Base-by-base conservation (phyloP, 495 filamentous ascomycete species). In the Penicillium silybi region DNA sequence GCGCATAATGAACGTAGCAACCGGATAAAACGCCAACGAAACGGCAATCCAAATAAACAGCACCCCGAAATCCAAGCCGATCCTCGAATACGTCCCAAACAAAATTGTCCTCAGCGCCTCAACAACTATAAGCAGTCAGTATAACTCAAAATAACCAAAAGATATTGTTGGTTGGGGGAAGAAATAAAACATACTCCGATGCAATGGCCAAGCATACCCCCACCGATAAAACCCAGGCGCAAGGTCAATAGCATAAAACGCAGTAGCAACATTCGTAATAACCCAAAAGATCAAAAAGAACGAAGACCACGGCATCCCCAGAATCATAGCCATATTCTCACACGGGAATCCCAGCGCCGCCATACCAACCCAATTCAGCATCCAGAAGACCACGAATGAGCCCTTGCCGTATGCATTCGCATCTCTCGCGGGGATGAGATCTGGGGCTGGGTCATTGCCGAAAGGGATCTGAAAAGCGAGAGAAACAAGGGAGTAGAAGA, bases 221-320 rank as follows among this genome's bases (percentile, higher is more conserved):
- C 85, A 89, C 2, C 64, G 57, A 63, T 83, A 89, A 63, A 87
- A 86, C 0, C 63, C 65, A 1, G 81, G 77, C 7, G 80, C 78
- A 18, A 89, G 50, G 27, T 78, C 78, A 22, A 89, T 58, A 1
- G 74, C 58, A 67, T 88, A 86, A 64, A 90, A 88, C 0, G 74
- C 72, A 0, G 83, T 86, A 0, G 76, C 64, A 3, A 88, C 83
- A 61, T 89, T 89, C 3, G 80, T 83, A 45, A 88, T 86, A 23
- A 88, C 82, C 86, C 85, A 89, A 61, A 88, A 89, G 51, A 90
- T 86, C 3, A 90, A 63, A 77, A 85, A 89, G 15, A 87, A 67
- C 1, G 83, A 76, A 9, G 81, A 85, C 80, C 81, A 89, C 0
- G 84, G 85, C 48, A 78, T 70, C 0, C 86, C 85, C 3, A 87